Base-by-base conservation (phyloP, 345 rosid genomes). In the Kernera saxatilis region DNA sequence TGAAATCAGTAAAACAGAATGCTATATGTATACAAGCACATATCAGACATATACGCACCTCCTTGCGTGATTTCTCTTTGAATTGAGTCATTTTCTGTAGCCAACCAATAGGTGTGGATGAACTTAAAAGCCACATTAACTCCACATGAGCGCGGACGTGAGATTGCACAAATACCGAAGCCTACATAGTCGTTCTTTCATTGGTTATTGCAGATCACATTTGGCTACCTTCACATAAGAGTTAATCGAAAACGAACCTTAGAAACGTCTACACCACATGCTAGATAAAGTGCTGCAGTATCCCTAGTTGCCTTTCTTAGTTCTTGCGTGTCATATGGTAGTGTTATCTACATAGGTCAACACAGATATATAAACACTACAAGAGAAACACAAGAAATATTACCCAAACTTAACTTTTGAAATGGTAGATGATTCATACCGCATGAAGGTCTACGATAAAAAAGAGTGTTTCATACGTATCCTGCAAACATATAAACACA, bases 81-180 rank as follows among this genome's bases (percentile, higher is more conserved):
- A 90, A 93, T 73, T 93, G 97, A 71, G 83, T 88, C 97, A 93
- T 90, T 82, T 76, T 86, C 69, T 87, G 85, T 62, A 93, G 80
- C 96, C 97, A 86, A 73, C 97, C 90, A 73, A 88, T 88, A 61
- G 98, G 97, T n/a, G 92, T 88, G 59, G 85, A 80, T 51, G 93
- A 67, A 78, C 93, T 84, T 45, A 87, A 83, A 23, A 87, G 88
- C 91, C 88, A 88, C 96, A 88, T 90, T 69, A 93, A 80, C 39
- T 88, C 96, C 30, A 77, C 81, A 81, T 87, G 96, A 32, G 98
- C 89, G 32, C 78, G 89, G 8, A 90, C 96, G 50, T 86, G 92
- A 66, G 96, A 93, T 81, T 93, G 98, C 68, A 88, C 91, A 83
- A 90, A 88, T 10, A 90, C 98, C 30, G 97, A 84, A 80, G 97